Percentiles rank a stretch among this genome's conserved stretches.
phyloP scores from a whole-genome alignment of 73 alveolate genomes.

The Paramecium tetraurelia region DNA sequence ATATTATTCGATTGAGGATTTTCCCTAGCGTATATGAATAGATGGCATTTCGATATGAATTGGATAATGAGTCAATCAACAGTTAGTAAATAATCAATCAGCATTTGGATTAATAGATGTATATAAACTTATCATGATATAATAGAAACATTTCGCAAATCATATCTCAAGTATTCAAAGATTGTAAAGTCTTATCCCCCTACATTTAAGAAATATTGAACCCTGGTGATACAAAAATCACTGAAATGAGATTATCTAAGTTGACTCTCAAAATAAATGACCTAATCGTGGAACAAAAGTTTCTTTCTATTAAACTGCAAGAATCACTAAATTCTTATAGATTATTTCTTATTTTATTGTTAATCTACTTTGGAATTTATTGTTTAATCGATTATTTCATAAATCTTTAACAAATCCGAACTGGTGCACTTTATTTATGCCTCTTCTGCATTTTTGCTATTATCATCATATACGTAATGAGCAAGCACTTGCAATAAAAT shows the following conservation, averaged over 20 bases:
- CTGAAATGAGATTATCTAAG: conserved; percentile 41
- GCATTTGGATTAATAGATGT: neutral
- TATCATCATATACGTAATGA: neutral
- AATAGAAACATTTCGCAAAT: neutral
- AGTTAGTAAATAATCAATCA: neutral
- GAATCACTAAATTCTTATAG: neutral
- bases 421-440: neutral
- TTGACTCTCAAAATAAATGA: conserved; percentile 25
- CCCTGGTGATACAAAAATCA: conserved; percentile 54
- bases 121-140: neutral
- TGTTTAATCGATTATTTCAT: neutral
- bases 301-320: neutral
- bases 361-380: neutral
- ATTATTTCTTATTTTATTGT: neutral
- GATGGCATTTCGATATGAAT: neutral
- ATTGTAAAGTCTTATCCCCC: neutral
- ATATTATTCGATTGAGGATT: neutral
- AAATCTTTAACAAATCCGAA: neutral
- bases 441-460: neutral
- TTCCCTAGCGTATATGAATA: conserved; percentile 39
- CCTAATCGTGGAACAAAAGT: neutral
- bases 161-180: neutral
- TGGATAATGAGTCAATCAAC: neutral
- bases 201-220: conserved; percentile 49
- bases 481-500: neutral